Conservation (phyloP, 1,284 basidiomycete species). For the Boletus semigastroideus region DNA sequence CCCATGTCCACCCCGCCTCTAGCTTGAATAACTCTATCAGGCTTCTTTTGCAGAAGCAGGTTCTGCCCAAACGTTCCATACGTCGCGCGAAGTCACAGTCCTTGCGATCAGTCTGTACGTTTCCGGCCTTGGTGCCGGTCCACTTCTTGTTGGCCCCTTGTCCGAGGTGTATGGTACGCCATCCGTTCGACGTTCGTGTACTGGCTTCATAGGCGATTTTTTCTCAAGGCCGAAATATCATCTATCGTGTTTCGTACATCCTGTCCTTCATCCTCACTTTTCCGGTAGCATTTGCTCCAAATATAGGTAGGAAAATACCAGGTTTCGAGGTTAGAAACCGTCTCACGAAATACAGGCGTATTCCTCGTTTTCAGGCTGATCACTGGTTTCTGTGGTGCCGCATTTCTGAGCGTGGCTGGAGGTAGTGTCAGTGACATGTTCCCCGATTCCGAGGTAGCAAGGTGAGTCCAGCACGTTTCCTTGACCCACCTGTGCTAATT, state of each 20-base stretch:
- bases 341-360: conserved; percentile 30
- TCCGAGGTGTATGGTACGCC: conserved; percentile 47
- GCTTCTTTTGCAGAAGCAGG: conserved; percentile 67
- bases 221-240: conserved; percentile 57
- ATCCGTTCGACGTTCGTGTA: conserved; percentile 9
- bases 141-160: conserved; percentile 47
- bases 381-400: conserved; percentile 64
- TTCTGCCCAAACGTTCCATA: conserved; percentile 57
- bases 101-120: conserved; percentile 74
- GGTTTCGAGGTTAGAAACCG: background rate
- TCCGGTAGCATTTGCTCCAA: conserved; percentile 67
- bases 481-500: conserved; percentile 3
- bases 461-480: conserved; percentile 41
- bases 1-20: background rate
- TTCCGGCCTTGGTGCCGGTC: conserved; percentile 50
- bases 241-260: conserved; percentile 53
- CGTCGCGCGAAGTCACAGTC: conserved; percentile 64
- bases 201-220: conserved; percentile 45
- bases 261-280: conserved; percentile 56
- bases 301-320: conserved; percentile 43
- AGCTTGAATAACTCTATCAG: conserved; percentile 35
- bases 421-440: conserved; percentile 81
- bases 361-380: conserved; percentile 49
- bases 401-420: conserved; percentile 80
- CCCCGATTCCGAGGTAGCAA: conserved; percentile 58